Conservation (phyloP, 305 asterid species). For the Ajuga reptans region DNA sequence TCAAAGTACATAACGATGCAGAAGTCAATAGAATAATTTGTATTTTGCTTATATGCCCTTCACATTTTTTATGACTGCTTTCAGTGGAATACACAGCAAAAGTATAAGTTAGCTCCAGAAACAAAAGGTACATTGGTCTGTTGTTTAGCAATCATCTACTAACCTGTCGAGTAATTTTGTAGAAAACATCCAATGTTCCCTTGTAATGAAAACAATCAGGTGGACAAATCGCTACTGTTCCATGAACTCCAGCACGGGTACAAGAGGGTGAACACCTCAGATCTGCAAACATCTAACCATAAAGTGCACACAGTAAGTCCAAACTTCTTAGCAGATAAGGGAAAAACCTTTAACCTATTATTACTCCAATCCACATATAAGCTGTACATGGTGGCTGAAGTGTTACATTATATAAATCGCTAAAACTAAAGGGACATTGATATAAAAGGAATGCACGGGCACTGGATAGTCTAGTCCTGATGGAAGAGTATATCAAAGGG, state of each 20-base stretch:
- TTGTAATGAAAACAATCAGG: constrained; percentile 94
- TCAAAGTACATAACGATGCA: not conserved
- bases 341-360: not conserved
- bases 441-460: too few species aligned
- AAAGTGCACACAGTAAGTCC: constrained; percentile 17
- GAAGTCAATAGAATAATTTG: not conserved
- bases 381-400: not conserved
- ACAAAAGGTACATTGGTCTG: not conserved
- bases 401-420: constrained; percentile 9
- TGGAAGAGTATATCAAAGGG: too few species aligned
- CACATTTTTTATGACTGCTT: not conserved
- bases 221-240: constrained; percentile 83
- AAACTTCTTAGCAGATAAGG: not conserved
- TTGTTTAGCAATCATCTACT: constrained; percentile 14
- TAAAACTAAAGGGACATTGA: not conserved
- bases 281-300: constrained; percentile 84
- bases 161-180: constrained; percentile 92
- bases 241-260: constrained; percentile 88
- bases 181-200: constrained; percentile 85
- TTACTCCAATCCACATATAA: not conserved
- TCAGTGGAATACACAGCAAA: constrained; percentile 5
- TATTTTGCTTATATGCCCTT: not conserved
- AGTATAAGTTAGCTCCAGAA: not conserved
- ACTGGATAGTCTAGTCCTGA: too few species aligned
- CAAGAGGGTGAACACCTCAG: constrained; percentile 96